These are phyloP conservation scores for Lobosporangium transversale DNA, from an alignment of 192 early-diverging fungal genomes.

Conservation along the genomic window DNA sequence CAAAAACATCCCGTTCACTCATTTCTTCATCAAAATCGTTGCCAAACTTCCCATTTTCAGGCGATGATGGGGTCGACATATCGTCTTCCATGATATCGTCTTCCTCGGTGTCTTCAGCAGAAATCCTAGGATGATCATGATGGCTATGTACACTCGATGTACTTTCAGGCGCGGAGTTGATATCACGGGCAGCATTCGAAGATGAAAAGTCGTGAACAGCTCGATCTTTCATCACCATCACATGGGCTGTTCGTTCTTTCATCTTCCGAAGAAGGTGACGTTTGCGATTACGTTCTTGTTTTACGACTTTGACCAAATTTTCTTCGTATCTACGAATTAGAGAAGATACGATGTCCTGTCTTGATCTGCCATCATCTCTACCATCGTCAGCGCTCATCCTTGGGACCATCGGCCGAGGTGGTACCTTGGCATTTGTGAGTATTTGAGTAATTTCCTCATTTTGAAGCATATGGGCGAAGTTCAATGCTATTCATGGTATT, in stretches of 20 bases:
- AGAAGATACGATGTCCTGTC: conserved; percentile 8
- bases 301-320: conserved; percentile 22
- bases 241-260: conserved; percentile 7
- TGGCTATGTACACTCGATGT: background rate
- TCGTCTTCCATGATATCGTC: conserved; percentile 51
- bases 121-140: background rate
- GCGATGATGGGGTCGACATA: conserved; percentile 45
- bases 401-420: conserved; percentile 48
- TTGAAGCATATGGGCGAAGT: conserved; percentile 31
- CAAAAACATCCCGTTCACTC: background rate
- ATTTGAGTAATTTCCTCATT: conserved; percentile 21
- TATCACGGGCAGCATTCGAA: background rate
- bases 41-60: conserved; percentile 21
- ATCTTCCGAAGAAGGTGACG: conserved; percentile 14
- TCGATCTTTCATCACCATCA: conserved; percentile 27
- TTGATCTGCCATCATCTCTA: background rate
- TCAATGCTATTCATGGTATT: conserved; percentile 19
- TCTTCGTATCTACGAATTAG: conserved; percentile 26
- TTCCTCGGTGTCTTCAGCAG: conserved; percentile 37
- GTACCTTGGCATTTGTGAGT: conserved; percentile 27
- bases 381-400: conserved; percentile 4
- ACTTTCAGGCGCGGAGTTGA: background rate
- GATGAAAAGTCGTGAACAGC: background rate
- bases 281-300: conserved; percentile 17
- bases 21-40: conserved; percentile 31